Conservation (phyloP, 345 rosid species). For the Boechera divaricarpa region DNA sequence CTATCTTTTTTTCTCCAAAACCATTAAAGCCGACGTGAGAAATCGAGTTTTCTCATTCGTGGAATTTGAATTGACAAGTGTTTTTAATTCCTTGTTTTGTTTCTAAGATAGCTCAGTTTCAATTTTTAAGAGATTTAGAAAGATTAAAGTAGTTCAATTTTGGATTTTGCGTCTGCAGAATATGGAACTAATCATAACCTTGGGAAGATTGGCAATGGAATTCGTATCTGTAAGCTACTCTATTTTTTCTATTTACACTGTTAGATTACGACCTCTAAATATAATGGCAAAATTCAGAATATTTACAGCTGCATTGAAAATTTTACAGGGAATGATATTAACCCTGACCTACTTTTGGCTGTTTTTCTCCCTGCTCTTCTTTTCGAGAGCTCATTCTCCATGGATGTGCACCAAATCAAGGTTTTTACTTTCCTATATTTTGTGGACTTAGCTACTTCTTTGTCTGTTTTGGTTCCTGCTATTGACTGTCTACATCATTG, state of each 20-base stretch:
- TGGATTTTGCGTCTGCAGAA: conserved; percentile 54
- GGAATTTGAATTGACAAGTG: not conserved
- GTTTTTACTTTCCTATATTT: conserved; percentile 41
- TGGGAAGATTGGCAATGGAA: conserved; percentile 83
- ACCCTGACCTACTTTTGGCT: conserved; percentile 84
- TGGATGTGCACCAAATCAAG: conserved; percentile 95
- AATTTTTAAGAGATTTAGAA: not conserved
- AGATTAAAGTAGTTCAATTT: not conserved
- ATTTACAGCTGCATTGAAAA: conserved; percentile 5
- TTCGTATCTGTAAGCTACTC: conserved; percentile 77
- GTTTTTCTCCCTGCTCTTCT: conserved; percentile 95
- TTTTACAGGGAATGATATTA: conserved; percentile 77
- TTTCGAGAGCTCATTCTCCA: conserved; percentile 89
- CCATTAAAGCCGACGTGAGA: not conserved
- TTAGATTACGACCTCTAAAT: conserved; percentile 10
- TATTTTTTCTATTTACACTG: not conserved
- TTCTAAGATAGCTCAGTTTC: conserved; percentile 1
- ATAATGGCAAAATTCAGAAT: not conserved
- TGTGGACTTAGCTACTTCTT: conserved; percentile 3
- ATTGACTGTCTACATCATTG: conserved; percentile 3
- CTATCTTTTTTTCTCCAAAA: not conserved
- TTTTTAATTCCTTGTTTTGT: not conserved
- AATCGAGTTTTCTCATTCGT: not conserved
- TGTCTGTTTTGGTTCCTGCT: not conserved
- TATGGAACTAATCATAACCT: conserved; percentile 68